These are phyloP conservation scores for Solanum sparsipilum DNA, from an alignment of 257 asterid species.

Conservation along the genomic window DNA sequence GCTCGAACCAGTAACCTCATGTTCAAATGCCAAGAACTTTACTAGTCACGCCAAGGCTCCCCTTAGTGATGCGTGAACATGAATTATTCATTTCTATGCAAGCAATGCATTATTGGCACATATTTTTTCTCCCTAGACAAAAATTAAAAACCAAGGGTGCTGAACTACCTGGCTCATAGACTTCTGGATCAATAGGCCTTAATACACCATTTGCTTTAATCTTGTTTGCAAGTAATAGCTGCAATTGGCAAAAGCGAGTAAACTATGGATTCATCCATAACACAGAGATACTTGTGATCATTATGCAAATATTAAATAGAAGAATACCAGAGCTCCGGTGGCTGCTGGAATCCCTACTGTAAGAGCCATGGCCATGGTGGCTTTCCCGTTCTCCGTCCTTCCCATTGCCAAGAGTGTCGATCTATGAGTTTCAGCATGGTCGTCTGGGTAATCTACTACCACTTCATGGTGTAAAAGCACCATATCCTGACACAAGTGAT, in stretches of 20 bases:
- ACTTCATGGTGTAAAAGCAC: constrained; percentile 89
- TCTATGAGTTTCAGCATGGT: constrained; percentile 42
- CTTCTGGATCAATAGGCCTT: constrained; percentile 71
- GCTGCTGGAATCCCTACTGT: constrained; percentile 96
- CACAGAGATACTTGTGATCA: neutral
- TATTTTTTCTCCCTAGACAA: neutral
- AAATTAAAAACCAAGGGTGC: neutral
- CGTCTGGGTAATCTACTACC: constrained; percentile 63
- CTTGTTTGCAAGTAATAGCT: constrained; percentile 63
- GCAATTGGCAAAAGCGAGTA: neutral
- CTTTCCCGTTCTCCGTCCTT: constrained; percentile 33
- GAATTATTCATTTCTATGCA: neutral
- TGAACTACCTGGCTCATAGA: constrained; percentile 63
- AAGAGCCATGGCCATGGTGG: constrained; percentile 77
- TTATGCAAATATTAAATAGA: neutral
- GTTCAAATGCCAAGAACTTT: neutral
- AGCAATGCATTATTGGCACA: neutral
- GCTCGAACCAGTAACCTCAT: neutral
- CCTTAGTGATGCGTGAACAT: neutral
- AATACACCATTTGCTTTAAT: constrained; percentile 54
- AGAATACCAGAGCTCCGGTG: constrained; percentile 80
- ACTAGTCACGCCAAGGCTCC: neutral
- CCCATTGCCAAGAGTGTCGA: constrained; percentile 80
- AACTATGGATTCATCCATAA: neutral
- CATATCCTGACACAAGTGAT: constrained; percentile 51